Evolutionary conservation across 1,284 basidiomycete genomes (phyloP).

Genomic region (Phylloboletellus chloephorus): DNA sequence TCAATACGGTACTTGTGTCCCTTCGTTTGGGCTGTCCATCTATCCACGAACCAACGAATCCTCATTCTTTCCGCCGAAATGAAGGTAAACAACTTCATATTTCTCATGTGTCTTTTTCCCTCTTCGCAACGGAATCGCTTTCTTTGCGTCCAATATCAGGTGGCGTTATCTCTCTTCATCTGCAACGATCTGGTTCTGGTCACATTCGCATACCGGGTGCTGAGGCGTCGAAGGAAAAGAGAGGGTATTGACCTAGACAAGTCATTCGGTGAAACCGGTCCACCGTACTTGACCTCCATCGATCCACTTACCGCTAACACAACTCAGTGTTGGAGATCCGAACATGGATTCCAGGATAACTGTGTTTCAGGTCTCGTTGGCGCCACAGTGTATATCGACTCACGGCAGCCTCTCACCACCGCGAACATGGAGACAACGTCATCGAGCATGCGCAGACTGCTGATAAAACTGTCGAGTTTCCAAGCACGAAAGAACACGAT

Average conservation of each 20-base stretch:
- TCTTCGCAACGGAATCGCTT: not conserved
- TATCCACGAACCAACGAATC: conserved; percentile 7
- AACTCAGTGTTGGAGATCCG: not conserved
- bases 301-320: conserved; percentile 1
- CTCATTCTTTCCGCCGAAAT: conserved; percentile 5
- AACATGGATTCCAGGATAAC: too few species aligned
- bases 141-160: too few species aligned
- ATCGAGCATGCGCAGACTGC: too few species aligned
- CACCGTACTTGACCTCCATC: not conserved
- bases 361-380: too few species aligned
- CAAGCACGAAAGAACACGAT: too few species aligned
- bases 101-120: not conserved
- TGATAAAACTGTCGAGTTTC: too few species aligned
- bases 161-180: conserved; percentile 9
- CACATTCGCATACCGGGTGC: conserved; percentile 10
- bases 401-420: too few species aligned
- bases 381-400: too few species aligned
- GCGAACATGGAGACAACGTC: too few species aligned
- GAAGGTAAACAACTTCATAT: conserved; percentile 3
- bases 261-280: not conserved
- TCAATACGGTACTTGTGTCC: too few species aligned
- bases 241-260: conserved; percentile 5
- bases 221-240: not conserved
- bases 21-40: conserved; percentile 5
- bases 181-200: conserved; percentile 13